Evolutionary conservation across 2,329 filamentous ascomycete species (phyloP).

Genomic region (Nemania abortiva): DNA sequence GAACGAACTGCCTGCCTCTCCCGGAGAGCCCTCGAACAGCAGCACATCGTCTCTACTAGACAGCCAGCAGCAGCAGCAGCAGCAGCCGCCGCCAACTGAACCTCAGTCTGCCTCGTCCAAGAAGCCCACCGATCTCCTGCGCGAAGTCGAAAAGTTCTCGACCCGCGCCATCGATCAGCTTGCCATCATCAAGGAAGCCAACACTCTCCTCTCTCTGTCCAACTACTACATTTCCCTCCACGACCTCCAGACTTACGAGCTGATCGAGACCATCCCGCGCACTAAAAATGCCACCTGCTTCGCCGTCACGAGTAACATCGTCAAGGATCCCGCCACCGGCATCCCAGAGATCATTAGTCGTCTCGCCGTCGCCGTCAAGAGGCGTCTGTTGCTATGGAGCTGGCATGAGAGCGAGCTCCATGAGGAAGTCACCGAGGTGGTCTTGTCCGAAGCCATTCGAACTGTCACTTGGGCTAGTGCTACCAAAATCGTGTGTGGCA

Average conservation of each 20-base stretch:
- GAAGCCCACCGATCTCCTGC: slow-evolving; percentile 83
- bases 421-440: slow-evolving; percentile 79
- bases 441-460: slow-evolving; percentile 84
- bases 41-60: slow-evolving; percentile 42
- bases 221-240: slow-evolving; percentile 91
- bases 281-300: slow-evolving; percentile 92
- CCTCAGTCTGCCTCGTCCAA: slow-evolving; percentile 38
- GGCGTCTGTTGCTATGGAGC: slow-evolving; percentile 89
- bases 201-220: slow-evolving; percentile 88
- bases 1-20: slow-evolving; percentile 70
- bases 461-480: slow-evolving; percentile 92
- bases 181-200: slow-evolving; percentile 94
- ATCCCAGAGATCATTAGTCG: slow-evolving; percentile 94
- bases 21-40: slow-evolving; percentile 52
- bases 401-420: slow-evolving; percentile 95
- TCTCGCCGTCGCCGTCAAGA: slow-evolving; percentile 91
- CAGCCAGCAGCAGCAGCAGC: slow-evolving; percentile 20
- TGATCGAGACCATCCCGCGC: slow-evolving; percentile 81
- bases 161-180: slow-evolving; percentile 91
- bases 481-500: slow-evolving; percentile 86
- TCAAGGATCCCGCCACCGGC: slow-evolving; percentile 86
- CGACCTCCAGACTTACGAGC: slow-evolving; percentile 85
- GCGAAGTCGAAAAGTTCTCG: slow-evolving; percentile 95
- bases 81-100: slow-evolving; percentile 25
- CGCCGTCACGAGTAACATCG: slow-evolving; percentile 94